A percentile compares a stretch with the other conserved stretches of the same genome.
Conservation (phyloP, 768 basidiomycete genomes). For the Lactarius hengduanensis region DNA sequence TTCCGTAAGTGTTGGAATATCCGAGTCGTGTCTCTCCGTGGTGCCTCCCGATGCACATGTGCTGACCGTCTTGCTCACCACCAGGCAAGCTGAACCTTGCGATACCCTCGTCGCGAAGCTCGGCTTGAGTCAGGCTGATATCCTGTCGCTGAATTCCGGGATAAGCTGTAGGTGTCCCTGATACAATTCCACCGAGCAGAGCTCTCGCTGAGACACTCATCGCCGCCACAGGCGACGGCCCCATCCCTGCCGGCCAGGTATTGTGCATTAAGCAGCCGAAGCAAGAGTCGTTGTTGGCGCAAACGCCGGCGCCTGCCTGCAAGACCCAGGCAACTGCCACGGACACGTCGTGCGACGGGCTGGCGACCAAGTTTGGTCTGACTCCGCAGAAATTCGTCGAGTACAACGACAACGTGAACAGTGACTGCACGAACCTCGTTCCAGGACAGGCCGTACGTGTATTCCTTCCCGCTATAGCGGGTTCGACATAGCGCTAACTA, state of each 20-base stretch:
- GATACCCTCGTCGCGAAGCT: background rate
- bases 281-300: no score
- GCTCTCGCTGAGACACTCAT: background rate
- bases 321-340: conserved; percentile 21
- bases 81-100: conserved; percentile 11
- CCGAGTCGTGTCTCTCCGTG: background rate
- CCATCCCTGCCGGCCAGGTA: background rate
- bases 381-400: background rate
- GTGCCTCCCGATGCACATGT: background rate
- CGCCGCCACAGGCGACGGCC: background rate
- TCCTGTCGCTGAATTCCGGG: conserved; percentile 12
- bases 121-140: background rate
- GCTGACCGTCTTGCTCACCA: background rate
- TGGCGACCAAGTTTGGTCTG: conserved; percentile 4
- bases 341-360: background rate
- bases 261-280: background rate
- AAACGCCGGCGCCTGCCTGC: conserved; percentile 1
- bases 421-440: conserved; percentile 12
- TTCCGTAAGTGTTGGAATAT: background rate
- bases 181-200: background rate
- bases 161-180: conserved; percentile 2
- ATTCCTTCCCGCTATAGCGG: no score
- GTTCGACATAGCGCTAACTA: background rate
- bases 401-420: conserved; percentile 20
- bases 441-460: conserved; percentile 12